A percentile compares a stretch with the other conserved stretches of the same genome.
Conservation (phyloP, 2,329 filamentous ascomycete species). For the Ampelomyces quisqualis region DNA sequence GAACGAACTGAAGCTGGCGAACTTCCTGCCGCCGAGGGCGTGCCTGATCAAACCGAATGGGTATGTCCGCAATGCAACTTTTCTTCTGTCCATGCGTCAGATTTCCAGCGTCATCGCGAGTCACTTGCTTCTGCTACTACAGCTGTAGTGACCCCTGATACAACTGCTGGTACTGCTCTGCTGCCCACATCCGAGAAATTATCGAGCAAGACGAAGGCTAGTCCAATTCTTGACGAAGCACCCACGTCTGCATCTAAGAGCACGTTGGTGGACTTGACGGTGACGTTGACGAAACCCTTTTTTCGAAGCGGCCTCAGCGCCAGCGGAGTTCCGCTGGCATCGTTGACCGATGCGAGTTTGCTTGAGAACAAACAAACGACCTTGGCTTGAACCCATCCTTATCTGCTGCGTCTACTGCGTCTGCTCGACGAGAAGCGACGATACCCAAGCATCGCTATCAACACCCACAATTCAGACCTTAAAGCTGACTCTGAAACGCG, state of each 20-base stretch:
- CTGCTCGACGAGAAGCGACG: too few relatives aligned
- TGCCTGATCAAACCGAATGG: constrained; percentile 88
- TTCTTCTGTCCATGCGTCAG: constrained; percentile 35
- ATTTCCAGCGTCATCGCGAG: constrained; percentile 29
- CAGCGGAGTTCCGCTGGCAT: constrained; percentile 32
- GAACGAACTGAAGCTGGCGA: constrained; percentile 58
- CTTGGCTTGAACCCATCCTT: too few relatives aligned
- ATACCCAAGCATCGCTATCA: background rate
- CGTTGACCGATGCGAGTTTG: constrained; percentile 30
- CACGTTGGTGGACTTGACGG: too few relatives aligned
- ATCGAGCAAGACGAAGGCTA: too few relatives aligned
- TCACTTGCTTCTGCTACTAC: constrained; percentile 24
- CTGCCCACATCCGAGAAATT: too few relatives aligned
- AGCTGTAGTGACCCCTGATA: too few relatives aligned
- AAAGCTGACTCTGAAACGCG: constrained; percentile 30
- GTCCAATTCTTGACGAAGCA: too few relatives aligned
- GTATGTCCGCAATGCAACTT: constrained; percentile 65
- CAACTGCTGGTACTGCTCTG: too few relatives aligned
- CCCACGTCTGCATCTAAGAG: too few relatives aligned
- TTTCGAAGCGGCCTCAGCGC: constrained; percentile 22
- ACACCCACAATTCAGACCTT: constrained; percentile 6
- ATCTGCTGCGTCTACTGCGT: too few relatives aligned
- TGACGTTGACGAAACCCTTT: background rate
- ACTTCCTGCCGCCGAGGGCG: constrained; percentile 76
- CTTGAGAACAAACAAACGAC: too few relatives aligned